A percentile compares a stretch with the other conserved stretches of the same genome.
These are phyloP conservation scores for Coemansia sp. DNA, from an alignment of 192 early-diverging fungal species.

Conservation along the genomic window DNA sequence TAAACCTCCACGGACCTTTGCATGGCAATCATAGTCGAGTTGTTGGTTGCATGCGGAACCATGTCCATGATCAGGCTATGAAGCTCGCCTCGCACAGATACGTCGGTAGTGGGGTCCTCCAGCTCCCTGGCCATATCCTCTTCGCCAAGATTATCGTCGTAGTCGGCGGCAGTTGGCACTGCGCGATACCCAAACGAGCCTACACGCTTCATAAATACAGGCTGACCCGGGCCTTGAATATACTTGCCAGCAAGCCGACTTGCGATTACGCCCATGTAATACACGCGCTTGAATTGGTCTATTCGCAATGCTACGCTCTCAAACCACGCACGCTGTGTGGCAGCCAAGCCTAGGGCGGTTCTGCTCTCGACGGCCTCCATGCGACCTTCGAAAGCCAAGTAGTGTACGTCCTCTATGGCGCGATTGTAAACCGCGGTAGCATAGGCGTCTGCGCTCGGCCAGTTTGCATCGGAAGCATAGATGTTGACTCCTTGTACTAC, in stretches of 20 bases:
- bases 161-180: conserved; percentile 25
- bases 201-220: conserved; percentile 22
- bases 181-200: conserved; percentile 18
- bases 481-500: conserved; percentile 25
- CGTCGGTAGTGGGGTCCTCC: conserved; percentile 16
- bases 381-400: conserved; percentile 24
- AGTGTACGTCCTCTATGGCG: conserved; percentile 33
- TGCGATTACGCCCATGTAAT: conserved; percentile 28
- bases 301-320: conserved; percentile 10
- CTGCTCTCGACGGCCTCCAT: not conserved
- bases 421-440: conserved; percentile 43
- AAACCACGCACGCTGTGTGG: conserved; percentile 4
- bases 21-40: conserved; percentile 37
- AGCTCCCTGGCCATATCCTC: conserved; percentile 22
- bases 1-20: conserved; percentile 38
- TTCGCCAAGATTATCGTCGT: conserved; percentile 25
- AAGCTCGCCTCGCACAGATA: conserved; percentile 30
- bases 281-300: conserved; percentile 19
- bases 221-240: conserved; percentile 20
- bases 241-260: conserved; percentile 22
- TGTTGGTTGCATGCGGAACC: conserved; percentile 27
- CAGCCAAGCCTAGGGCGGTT: not conserved
- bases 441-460: conserved; percentile 32
- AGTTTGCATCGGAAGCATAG: conserved; percentile 25
- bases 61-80: conserved; percentile 27